A percentile compares a stretch with the other conserved stretches of the same genome.
Evolutionary conservation across 1,284 basidiomycete genomes (phyloP).

Genomic region (Takashimella koratensis): DNA sequence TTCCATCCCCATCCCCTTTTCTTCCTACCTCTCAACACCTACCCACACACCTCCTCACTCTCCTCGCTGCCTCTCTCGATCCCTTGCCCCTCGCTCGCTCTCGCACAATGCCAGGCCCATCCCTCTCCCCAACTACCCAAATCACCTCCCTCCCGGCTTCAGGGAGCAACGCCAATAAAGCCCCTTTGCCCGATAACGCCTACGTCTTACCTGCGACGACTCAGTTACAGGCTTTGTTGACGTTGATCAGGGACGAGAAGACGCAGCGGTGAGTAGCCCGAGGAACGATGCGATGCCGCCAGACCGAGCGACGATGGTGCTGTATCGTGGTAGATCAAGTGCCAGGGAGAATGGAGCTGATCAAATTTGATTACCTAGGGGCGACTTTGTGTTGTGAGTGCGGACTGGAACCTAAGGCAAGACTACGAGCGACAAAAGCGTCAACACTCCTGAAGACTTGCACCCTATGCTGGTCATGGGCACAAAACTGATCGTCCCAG

Average conservation of each 20-base stretch:
- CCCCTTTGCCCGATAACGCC: slow-evolving; percentile 39
- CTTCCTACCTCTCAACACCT: too few species aligned
- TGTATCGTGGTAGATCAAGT: too few species aligned
- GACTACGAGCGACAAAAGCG: too few species aligned
- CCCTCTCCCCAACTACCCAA: neutral
- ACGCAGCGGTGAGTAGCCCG: slow-evolving; percentile 57
- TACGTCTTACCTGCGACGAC: slow-evolving; percentile 58
- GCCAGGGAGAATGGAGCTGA: too few species aligned
- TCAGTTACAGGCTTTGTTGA: slow-evolving; percentile 91
- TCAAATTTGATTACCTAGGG: too few species aligned
- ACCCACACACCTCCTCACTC: too few species aligned
- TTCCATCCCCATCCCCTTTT: too few species aligned
- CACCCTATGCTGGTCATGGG: neutral
- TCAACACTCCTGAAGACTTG: neutral
- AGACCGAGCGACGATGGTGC: slow-evolving; percentile 4
- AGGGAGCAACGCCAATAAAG: slow-evolving; percentile 21
- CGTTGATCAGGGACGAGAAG: slow-evolving; percentile 85
- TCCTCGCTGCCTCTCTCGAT: too few species aligned
- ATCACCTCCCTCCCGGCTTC: neutral
- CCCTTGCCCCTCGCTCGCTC: too few species aligned
- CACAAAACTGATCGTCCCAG: slow-evolving; percentile 7
- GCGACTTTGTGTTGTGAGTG: slow-evolving; percentile 87
- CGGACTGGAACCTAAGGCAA: too few species aligned
- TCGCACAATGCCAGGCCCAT: neutral
- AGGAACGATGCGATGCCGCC: too few species aligned